A percentile compares a stretch with the other conserved stretches of the same genome.
phyloP scores from a whole-genome alignment of 345 rosid genomes.

The Corymbia maculata region DNA sequence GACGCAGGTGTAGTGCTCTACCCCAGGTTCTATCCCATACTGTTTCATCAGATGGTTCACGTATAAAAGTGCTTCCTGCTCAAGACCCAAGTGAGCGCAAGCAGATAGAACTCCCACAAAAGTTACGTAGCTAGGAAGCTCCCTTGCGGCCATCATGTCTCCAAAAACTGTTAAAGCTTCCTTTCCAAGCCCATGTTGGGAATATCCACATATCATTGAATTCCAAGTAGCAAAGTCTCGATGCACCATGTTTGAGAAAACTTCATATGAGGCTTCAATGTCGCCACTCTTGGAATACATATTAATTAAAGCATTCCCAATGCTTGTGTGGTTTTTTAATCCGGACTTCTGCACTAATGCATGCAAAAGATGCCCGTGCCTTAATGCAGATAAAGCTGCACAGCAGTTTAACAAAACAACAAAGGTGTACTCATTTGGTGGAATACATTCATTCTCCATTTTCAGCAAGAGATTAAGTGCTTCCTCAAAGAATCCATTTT shows the following conservation, averaged over 20 bases:
- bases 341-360: conserved; percentile 41
- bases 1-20: conserved; percentile 77
- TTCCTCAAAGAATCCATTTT: conserved; percentile 62
- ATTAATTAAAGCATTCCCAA: conserved; percentile 57
- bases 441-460: conserved; percentile 27
- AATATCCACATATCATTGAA: conserved; percentile 60
- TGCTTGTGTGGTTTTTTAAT: conserved; percentile 38
- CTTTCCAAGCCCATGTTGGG: conserved; percentile 71
- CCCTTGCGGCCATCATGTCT: conserved; percentile 40
- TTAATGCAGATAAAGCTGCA: conserved; percentile 48
- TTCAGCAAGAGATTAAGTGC: conserved; percentile 40
- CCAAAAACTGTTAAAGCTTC: conserved; percentile 48
- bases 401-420: conserved; percentile 48
- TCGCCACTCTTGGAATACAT: conserved; percentile 67
- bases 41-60: conserved; percentile 49
- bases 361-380: conserved; percentile 46
- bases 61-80: conserved; percentile 48
- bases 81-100: conserved; percentile 58
- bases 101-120: conserved; percentile 76
- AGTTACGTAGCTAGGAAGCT: conserved; percentile 57
- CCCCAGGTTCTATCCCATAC: conserved; percentile 40
- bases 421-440: conserved; percentile 66
- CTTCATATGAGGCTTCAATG: conserved; percentile 42
- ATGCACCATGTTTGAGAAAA: conserved; percentile 25
- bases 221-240: conserved; percentile 59